A percentile compares a stretch with the other conserved stretches of the same genome.
phyloP scores from a whole-genome alignment of 2,329 filamentous ascomycete genomes.

The Aspergillus flavus region DNA sequence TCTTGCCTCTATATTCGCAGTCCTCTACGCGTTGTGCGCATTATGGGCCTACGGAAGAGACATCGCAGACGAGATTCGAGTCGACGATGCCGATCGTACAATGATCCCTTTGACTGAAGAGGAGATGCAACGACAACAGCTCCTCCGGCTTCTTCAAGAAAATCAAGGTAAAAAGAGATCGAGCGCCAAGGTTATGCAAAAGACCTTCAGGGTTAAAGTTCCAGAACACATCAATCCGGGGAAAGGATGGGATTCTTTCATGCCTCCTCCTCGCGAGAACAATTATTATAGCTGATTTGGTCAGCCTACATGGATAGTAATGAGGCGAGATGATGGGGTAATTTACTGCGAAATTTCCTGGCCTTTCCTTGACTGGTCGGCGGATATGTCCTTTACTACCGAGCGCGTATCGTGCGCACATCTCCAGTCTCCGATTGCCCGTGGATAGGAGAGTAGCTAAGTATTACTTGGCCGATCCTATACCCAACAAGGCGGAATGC shows the following conservation, averaged over 20 bases:
- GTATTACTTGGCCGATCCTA: not conserved
- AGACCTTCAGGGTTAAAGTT: slow-evolving; percentile 32
- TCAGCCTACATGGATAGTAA: not conserved
- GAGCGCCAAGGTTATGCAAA: slow-evolving; percentile 23
- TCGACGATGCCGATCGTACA: slow-evolving; percentile 10
- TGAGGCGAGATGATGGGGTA: not conserved
- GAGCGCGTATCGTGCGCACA: not conserved
- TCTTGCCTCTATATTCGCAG: slow-evolving; percentile 30
- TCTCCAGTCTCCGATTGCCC: not conserved
- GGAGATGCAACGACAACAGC: slow-evolving; percentile 43
- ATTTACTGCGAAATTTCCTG: not conserved
- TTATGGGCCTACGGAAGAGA: slow-evolving; percentile 29
- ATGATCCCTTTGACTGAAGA: slow-evolving; percentile 36
- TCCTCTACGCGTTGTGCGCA: slow-evolving; percentile 31
- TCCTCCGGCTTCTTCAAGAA: slow-evolving; percentile 38
- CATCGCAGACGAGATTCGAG: slow-evolving; percentile 12
- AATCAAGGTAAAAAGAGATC: slow-evolving; percentile 25
- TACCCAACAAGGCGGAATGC: not conserved
- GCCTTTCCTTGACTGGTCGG: not conserved
- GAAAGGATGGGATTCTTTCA: slow-evolving; percentile 26
- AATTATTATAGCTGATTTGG: slow-evolving; percentile 4
- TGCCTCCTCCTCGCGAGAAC: slow-evolving; percentile 13
- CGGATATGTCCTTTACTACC: not conserved
- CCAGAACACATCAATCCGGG: slow-evolving; percentile 25
- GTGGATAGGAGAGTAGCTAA: not conserved